Percentiles rank a stretch among this genome's conserved stretches.
phyloP scores from a whole-genome alignment of 2,329 filamentous ascomycete species.

The Hypoxylon sp. region DNA sequence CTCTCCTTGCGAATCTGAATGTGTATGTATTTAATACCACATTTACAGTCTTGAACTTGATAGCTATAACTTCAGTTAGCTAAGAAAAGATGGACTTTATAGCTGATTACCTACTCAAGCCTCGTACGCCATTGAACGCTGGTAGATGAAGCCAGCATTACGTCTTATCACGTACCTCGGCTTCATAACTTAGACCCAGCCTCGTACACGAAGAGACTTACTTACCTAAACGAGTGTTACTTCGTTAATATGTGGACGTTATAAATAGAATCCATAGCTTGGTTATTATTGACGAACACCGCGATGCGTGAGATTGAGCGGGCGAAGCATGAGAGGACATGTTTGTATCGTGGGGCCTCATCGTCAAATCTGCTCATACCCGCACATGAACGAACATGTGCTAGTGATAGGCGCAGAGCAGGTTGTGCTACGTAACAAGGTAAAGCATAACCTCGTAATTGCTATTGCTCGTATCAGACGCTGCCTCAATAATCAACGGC shows the following conservation, averaged over 20 bases:
- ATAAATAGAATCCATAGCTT: constrained; percentile 8
- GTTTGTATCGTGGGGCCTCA: constrained; percentile 32
- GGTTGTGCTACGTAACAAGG: constrained; percentile 34
- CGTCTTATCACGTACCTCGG: constrained; percentile 1
- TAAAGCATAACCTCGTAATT: constrained; percentile 28
- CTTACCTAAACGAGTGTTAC: constrained; percentile 17
- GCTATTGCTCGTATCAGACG: constrained; percentile 29
- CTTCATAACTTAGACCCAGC: constrained; percentile 18
- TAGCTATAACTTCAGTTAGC: too few species aligned
- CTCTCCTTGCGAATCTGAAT: not conserved
- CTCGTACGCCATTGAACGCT: not conserved
- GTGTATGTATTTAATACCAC: not conserved
- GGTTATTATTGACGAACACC: too few species aligned
- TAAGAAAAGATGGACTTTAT: not conserved
- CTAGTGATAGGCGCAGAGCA: constrained; percentile 32
- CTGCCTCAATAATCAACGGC: constrained; percentile 25
- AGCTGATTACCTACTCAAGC: not conserved
- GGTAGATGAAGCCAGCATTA: not conserved
- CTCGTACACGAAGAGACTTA: constrained; percentile 16
- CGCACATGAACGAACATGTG: constrained; percentile 22
- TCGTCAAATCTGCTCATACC: too few species aligned
- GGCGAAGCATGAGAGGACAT: too few species aligned
- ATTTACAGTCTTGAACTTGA: too few species aligned
- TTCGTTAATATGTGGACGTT: constrained; percentile 15
- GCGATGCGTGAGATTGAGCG: too few species aligned